A percentile compares a stretch with the other conserved stretches of the same genome.
Conservation (phyloP, 1,284 basidiomycete species). For the Mycena sp. region DNA sequence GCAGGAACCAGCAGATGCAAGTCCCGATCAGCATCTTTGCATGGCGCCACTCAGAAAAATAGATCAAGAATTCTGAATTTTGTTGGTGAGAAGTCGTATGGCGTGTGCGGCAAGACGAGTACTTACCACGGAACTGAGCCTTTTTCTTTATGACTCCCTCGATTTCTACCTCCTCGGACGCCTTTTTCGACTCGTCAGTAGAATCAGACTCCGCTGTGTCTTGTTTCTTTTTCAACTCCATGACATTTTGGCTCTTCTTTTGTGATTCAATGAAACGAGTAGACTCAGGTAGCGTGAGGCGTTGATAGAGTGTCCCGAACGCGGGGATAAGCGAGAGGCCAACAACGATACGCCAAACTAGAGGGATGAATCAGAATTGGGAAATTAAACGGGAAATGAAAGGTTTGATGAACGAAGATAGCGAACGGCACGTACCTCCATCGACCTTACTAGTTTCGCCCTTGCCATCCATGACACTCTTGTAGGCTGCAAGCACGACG, state of each 20-base stretch:
- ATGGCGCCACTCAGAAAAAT: conserved; percentile 55
- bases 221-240: background rate
- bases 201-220: conserved; percentile 16
- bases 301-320: conserved; percentile 66
- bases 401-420: background rate
- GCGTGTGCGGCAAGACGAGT: background rate
- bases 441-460: conserved; percentile 66
- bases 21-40: conserved; percentile 52
- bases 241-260: background rate
- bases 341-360: conserved; percentile 48
- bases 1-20: conserved; percentile 50
- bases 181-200: conserved; percentile 4
- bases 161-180: conserved; percentile 11
- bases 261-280: conserved; percentile 51
- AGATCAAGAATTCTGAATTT: conserved; percentile 45
- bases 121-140: conserved; percentile 49
- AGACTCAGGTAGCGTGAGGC: conserved; percentile 79
- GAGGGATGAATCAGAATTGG: background rate
- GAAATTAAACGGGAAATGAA: background rate
- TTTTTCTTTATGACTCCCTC: conserved; percentile 43
- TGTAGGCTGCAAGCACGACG: conserved; percentile 76
- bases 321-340: conserved; percentile 53
- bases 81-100: no score
- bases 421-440: conserved; percentile 55
- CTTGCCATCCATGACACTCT: conserved; percentile 58